Base-by-base conservation (phyloP, 2,329 filamentous ascomycete genomes). In the Byssothecium circinans region DNA sequence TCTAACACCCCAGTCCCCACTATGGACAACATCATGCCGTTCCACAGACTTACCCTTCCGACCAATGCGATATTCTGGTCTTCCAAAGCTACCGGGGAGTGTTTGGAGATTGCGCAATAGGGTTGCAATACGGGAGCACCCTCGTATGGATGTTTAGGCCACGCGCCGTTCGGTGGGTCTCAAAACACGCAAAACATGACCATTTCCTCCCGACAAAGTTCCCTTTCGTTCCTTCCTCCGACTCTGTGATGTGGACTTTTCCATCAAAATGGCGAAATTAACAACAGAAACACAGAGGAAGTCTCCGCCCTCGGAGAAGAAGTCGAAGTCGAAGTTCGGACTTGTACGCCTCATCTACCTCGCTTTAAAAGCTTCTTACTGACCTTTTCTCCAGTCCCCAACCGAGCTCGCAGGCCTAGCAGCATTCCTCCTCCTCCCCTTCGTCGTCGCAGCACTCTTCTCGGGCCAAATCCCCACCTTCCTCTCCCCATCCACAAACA, bases 311-410 rank as follows among this genome's bases (percentile, higher is more conserved):
- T 10, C 34, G 22, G 19, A 8, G 15, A 43, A 20, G 10, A 46
- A 18, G 12, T 15, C 19, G 11, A 46, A 50, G 29, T 4, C 41
- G 14, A 32, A 8, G 27, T 23, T 5, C 18, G 8, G 19, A n/a
- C n/a, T 46, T 12, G 48, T 46, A 35, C 35, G 48, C 40, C 5
- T 14, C 8, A 23, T 8, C 14, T 5, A 23, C 18, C 2, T 15
- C 23, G 30, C n/a, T n/a, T n/a, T n/a, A n/a, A n/a, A n/a, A n/a
- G 6, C 19, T 29, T 12, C 27, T 44, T 1, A 12, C 38, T 32
- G 32, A 41, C 22, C n/a, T n/a, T n/a, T n/a, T n/a, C n/a, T 14
- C 11, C n/a, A 50, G 47, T 45, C 47, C 14, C 35, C 42, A 2
- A 6, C 29, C 8, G 32, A 50, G 22, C 8, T 36, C 25, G n/a